Evolutionary conservation across 2,329 filamentous ascomycete species (phyloP), one percentile per base, ranked within the genome.

Genomic region (Pyrenochaeta sp.): DNA sequence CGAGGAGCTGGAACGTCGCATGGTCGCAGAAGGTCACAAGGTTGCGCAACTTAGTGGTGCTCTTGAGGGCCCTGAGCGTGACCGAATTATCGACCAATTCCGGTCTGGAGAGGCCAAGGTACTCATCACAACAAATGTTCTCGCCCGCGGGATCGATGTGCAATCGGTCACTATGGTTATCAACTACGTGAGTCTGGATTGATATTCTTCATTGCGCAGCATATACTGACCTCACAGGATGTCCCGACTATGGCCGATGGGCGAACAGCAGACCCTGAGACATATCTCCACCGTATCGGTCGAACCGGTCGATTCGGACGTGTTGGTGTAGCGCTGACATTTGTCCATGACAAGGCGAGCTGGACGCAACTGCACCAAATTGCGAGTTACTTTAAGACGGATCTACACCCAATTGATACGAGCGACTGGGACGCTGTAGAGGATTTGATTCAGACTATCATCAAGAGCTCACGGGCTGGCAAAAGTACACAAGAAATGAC

Each of bases 261-360:
- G 35, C 54, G 57, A 7, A 79, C 84, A 29, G 90, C 94, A 12
- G 95, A 99, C 72, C 88, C 88, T 41, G 93, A 98, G 80, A 99
- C 95, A 0, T 99, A 99, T 73, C 89, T 99, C 43, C 95, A 99
- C 83, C 90, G 95, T 73, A 99, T 99, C 67, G 95, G 95, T 57
- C 92, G 95, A 71, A 99, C 95, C 12, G 95, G 95, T 60, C 91
- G 95, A 63, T 99, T 99, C 68, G 95, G 95, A 51, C 93, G 94
- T 75, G 92, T 98, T 30, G 95, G 95, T 69, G 95, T 98, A 65
- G 93, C 91, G 53, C 93, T 99, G 73, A 96, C 90, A 61, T 97
- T 99, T 67, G 91, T 99, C 47, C 91, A 92, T 66, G 92, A 96
- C 78, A 87, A 88, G 72, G 85, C 85, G 64, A 95, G 92, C 75